Conservation (phyloP, 257 asterid species). For the Paulownia fortunei region DNA sequence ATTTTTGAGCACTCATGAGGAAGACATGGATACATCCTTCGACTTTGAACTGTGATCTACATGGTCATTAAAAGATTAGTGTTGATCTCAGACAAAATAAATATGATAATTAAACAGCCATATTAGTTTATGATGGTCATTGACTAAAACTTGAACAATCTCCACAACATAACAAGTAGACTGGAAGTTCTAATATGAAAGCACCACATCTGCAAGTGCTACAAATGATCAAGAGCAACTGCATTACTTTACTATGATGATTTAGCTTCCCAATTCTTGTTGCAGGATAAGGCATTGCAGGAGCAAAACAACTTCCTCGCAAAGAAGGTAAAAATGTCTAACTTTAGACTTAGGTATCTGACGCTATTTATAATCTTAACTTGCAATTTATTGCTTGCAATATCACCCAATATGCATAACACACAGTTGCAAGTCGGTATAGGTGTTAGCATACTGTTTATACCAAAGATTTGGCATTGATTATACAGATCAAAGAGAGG, state of each 20-base stretch:
- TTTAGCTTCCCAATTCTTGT: too few species aligned
- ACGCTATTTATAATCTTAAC: too few species aligned
- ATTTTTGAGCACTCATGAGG: too few species aligned
- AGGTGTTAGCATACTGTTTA: not conserved
- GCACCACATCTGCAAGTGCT: not conserved
- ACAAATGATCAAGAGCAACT: too few species aligned
- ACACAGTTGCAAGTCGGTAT: not conserved
- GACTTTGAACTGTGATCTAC: too few species aligned
- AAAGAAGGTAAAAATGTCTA: constrained; percentile 50
- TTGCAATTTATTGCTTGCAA: not conserved
- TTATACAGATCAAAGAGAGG: constrained; percentile 63
- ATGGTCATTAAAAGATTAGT: too few species aligned
- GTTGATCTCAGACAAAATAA: too few species aligned
- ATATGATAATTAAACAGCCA: too few species aligned
- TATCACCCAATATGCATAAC: not conserved
- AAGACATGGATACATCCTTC: too few species aligned
- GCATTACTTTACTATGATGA: not conserved
- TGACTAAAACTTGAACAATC: not conserved
- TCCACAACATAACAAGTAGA: not conserved
- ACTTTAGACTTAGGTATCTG: not conserved
- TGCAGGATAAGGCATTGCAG: constrained; percentile 82
- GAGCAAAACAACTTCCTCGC: constrained; percentile 73
- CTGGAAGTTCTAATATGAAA: not conserved
- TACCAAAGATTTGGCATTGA: not conserved
- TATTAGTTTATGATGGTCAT: too few species aligned